Conservation (phyloP, 345 rosid genomes). For the Corchorus olitorius region DNA sequence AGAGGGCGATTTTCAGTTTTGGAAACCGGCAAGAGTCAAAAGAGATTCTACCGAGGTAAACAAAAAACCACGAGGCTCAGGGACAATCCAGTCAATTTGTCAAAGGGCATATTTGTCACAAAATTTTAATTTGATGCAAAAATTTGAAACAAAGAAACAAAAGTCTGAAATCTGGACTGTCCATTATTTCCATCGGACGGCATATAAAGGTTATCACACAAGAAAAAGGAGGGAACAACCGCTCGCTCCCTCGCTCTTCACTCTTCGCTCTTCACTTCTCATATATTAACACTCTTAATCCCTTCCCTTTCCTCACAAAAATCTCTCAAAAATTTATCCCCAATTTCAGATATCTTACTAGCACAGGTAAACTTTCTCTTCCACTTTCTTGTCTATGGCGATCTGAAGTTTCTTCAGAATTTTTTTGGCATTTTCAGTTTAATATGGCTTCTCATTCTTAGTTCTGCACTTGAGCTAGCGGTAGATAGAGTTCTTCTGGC, state of each 20-base stretch:
- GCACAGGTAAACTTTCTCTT: not conserved
- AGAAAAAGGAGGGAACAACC: not conserved
- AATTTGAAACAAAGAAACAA: not conserved
- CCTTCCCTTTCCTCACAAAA: not conserved
- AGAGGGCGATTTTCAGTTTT: no score
- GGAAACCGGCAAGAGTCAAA: no score
- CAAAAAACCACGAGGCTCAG: no score
- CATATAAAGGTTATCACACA: not conserved
- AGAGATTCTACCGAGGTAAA: no score
- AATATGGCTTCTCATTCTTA: not conserved
- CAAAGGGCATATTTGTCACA: constrained; percentile 10
- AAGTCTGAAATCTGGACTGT: not conserved
- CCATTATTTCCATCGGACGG: constrained; percentile 5
- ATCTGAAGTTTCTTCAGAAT: no score
- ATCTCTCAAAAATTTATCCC: not conserved
- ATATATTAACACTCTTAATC: not conserved
- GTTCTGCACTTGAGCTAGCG: not conserved
- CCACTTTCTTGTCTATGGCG: not conserved
- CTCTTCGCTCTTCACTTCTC: not conserved
- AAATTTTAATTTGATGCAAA: not conserved
- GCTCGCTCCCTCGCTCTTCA: not conserved
- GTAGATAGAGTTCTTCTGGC: not conserved
- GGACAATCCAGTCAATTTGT: not conserved
- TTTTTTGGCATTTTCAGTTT: not conserved
- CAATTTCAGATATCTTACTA: not conserved